Base-by-base conservation (phyloP, 129 eudicot species). In the sunflower (Helianthus annuus) region DNA sequence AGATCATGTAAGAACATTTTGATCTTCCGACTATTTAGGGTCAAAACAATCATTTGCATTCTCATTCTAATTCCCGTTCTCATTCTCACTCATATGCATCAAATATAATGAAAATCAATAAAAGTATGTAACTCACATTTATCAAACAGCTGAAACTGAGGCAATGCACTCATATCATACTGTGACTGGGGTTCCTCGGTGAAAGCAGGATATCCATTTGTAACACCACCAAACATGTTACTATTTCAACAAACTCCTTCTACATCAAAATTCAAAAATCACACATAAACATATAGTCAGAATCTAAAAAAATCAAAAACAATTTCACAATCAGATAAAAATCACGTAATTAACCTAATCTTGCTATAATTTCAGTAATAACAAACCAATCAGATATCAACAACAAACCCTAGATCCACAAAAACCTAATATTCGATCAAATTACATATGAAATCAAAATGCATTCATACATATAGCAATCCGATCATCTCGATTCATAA, bases 121-220 rank as follows among this genome's bases (percentile, higher is more conserved):
- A 9, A 9, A 42, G 32, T 2, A 49, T 14, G 17, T 4, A 68
- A 77, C 90, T 84, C 73, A 88, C 94, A 71, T 76, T 87, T 78
- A 19, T 75, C 77, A 49, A 86, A 86, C 52, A 82, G 71, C 62
- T 84, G 89, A 51, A 88, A 85, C 69, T 83, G 89, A 55, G 94
- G 84, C 75, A 84, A 76, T 46, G 82, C 66, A 75, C 61, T 82
- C 78, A 34, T 74, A 72, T 82, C 70, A 58, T 77, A 85, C 9
- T 75, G 87, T 49, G 76, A 60, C 10, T 29, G 44, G 4, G 32
- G 66, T 60, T 60, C 66, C n/a, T 60, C 45, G 32, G 17, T 14
- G 15, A 58, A 4, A 1, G 15, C 36, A 60, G 17, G 66, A 60
- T 60, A 60, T 14, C 69, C 59, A 54, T 85, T 76, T 42, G 15